Conservation (phyloP, 2,329 filamentous ascomycete genomes). For the Colletotrichum acutatum region DNA sequence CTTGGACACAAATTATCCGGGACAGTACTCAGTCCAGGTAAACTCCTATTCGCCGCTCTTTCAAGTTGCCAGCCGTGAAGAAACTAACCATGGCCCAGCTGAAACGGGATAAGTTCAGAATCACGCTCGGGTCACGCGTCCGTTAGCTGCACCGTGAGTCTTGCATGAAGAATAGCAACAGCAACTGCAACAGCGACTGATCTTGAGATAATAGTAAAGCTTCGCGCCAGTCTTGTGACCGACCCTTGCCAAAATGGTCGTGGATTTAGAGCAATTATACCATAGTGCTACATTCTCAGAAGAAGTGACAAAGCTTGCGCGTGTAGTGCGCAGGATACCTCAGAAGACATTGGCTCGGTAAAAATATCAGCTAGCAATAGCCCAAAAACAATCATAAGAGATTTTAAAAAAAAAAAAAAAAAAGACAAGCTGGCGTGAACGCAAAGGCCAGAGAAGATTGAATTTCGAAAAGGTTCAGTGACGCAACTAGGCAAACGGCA, state of each 20-base stretch:
- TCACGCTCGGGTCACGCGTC: background rate
- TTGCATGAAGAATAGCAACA: background rate
- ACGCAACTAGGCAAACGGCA: background rate
- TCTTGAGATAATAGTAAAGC: background rate
- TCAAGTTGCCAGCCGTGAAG: background rate
- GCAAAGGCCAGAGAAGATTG: background rate
- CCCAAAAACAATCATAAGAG: background rate
- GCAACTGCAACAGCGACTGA: background rate
- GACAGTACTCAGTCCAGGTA: constrained; percentile 21
- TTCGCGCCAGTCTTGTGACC: background rate
- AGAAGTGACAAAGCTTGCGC: background rate
- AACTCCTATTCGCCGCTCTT: no score
- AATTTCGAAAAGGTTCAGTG: background rate
- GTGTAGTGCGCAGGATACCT: no score
- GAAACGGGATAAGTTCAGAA: constrained; percentile 20
- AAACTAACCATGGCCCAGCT: background rate
- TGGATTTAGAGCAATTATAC: background rate
- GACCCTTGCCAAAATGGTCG: background rate
- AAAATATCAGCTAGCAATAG: background rate
- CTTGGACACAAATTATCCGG: constrained; percentile 4
- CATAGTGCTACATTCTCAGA: background rate
- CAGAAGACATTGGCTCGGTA: background rate
- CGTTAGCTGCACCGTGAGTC: background rate
- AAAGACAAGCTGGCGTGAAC: background rate
- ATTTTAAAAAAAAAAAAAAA: background rate